Conservation (phyloP, 2,329 filamentous ascomycete species). For the Neonectria faginata region DNA sequence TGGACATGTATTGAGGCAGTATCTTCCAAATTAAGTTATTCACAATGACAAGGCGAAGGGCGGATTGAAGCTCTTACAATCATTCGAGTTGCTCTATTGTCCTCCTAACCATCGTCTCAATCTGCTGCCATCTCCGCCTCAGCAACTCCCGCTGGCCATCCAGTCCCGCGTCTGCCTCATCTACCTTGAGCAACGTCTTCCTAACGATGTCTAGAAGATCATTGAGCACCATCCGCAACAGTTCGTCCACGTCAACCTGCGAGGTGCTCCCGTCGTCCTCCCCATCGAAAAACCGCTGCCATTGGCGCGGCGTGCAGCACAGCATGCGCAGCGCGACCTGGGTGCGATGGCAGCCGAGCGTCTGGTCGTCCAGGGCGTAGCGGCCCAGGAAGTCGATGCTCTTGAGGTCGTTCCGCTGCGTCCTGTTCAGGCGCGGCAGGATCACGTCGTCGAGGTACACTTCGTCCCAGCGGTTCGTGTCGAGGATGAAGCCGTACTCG, state of each 20-base stretch:
- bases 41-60: too few species aligned
- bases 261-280: conserved; percentile 61
- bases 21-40: too few species aligned
- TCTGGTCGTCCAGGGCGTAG: conserved; percentile 57
- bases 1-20: too few species aligned
- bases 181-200: conserved; percentile 48
- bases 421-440: conserved; percentile 52
- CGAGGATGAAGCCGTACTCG: conserved; percentile 70
- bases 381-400: conserved; percentile 61
- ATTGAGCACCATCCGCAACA: conserved; percentile 54
- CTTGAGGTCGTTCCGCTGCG: conserved; percentile 56
- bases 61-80: not conserved
- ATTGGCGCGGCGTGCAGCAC: conserved; percentile 47
- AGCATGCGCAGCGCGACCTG: conserved; percentile 63
- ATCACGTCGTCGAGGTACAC: conserved; percentile 61
- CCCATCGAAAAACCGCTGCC: conserved; percentile 54
- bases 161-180: conserved; percentile 47
- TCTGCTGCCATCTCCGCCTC: conserved; percentile 58
- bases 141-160: conserved; percentile 54
- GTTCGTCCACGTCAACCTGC: conserved; percentile 52
- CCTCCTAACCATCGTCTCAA: conserved; percentile 51
- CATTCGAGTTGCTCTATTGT: conserved; percentile 47
- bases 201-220: conserved; percentile 51
- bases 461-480: conserved; percentile 64
- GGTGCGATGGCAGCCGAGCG: conserved; percentile 62